A percentile compares a stretch with the other conserved stretches of the same genome.
phyloP scores from a whole-genome alignment of 2,329 filamentous ascomycete species.

The Aureobasidium sp. region DNA sequence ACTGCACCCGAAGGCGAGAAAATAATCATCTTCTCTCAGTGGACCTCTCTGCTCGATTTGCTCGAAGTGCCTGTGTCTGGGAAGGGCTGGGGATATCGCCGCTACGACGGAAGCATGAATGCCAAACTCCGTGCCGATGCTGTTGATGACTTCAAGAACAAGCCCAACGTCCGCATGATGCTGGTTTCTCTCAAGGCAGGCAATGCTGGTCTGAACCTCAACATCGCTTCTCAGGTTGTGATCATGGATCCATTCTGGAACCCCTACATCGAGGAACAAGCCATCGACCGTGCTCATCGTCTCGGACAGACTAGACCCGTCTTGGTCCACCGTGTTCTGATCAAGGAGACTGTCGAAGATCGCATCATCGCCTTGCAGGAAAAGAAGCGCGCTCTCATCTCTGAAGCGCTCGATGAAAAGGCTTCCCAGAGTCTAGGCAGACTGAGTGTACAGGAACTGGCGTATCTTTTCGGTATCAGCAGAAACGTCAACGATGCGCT shows the following conservation, averaged over 20 bases:
- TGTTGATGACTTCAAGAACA: constrained; percentile 59
- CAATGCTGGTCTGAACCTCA: constrained; percentile 80
- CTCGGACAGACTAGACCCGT: constrained; percentile 72
- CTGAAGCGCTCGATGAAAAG: constrained; percentile 70
- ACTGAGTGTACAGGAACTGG: constrained; percentile 58
- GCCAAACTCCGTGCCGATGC: constrained; percentile 57
- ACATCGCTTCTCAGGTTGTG: constrained; percentile 74
- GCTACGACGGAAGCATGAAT: constrained; percentile 72
- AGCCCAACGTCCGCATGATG: constrained; percentile 51
- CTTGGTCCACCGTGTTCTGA: constrained; percentile 69
- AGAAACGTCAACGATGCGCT: background rate
- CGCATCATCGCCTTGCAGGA: constrained; percentile 73
- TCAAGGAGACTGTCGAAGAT: constrained; percentile 75
- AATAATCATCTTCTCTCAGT: constrained; percentile 75
- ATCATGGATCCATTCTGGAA: constrained; percentile 95
- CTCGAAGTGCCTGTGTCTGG: constrained; percentile 62
- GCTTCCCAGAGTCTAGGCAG: constrained; percentile 58
- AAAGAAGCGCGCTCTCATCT: constrained; percentile 67
- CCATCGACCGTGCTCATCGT: constrained; percentile 80
- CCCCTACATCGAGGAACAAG: constrained; percentile 85
- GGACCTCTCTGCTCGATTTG: constrained; percentile 69
- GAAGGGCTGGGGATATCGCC: constrained; percentile 51
- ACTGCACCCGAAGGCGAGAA: constrained; percentile 52
- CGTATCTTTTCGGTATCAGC: constrained; percentile 53
- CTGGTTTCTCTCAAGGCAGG: constrained; percentile 72